A percentile compares a stretch with the other conserved stretches of the same genome.
Evolutionary conservation across 305 asterid species (phyloP).

Genomic region (Plantago coronopus): DNA sequence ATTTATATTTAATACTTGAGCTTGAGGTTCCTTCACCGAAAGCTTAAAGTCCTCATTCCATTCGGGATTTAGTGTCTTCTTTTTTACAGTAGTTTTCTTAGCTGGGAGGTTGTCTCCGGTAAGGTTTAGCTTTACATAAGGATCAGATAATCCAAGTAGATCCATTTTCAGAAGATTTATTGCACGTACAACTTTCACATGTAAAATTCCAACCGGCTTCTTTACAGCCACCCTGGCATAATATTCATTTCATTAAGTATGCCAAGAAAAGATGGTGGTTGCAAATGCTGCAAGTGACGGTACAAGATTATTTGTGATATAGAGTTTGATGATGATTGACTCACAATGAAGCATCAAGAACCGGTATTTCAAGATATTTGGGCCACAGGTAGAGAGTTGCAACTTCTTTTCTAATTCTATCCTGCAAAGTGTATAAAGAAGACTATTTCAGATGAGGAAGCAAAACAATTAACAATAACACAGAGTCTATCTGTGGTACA

Average conservation of each 20-base stretch:
- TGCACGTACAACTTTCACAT: constrained; percentile 71
- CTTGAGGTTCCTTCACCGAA: constrained; percentile 69
- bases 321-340: constrained; percentile 17
- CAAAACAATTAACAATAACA: neutral
- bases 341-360: constrained; percentile 78
- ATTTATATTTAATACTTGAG: constrained; percentile 62
- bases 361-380: constrained; percentile 65
- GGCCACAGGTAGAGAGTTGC: constrained; percentile 81
- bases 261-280: too few relatives aligned
- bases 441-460: neutral
- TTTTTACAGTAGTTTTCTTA: constrained; percentile 71
- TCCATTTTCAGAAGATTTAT: constrained; percentile 81
- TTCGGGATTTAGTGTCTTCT: constrained; percentile 71
- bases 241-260: neutral
- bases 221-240: constrained; percentile 49
- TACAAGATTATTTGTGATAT: too few relatives aligned
- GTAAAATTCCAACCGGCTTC: constrained; percentile 88
- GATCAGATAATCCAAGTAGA: constrained; percentile 81
- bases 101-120: constrained; percentile 63
- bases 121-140: constrained; percentile 77
- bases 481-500: neutral
- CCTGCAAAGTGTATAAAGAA: constrained; percentile 37
- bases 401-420: constrained; percentile 59
- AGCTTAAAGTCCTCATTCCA: constrained; percentile 90
- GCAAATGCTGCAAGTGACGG: too few relatives aligned